Base-by-base conservation (phyloP, 2,329 filamentous ascomycete species). In the Phaeosphaeria sp. region DNA sequence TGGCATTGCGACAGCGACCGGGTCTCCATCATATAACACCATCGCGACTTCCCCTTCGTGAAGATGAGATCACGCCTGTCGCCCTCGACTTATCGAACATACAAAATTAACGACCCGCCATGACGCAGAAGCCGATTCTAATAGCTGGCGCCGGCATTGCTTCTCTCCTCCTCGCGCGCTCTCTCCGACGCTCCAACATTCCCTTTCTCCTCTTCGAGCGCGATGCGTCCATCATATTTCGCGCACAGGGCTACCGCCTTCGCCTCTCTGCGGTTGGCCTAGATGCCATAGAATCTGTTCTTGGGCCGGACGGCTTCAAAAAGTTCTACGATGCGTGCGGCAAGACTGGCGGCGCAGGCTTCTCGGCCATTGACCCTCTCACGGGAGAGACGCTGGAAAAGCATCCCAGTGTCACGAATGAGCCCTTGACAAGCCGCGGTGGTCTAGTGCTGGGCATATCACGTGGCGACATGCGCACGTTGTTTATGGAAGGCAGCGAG, bases 361-460 rank as follows among this genome's bases (percentile, higher is more conserved):
- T 86, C 59, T 72, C 75, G 0, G 72, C 75, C 0, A 76, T 86
- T 22, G 74, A 89, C 62, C 86, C 85, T 3, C 64, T 83, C 3
- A 87, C 83, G 0, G 86, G 84, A 0, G 80, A 84, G 59, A 67
- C 72, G 27, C 73, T 79, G 7, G 72, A 66, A 1, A 55, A 23
- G 2, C 60, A 67, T 3, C 59, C 54, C 9, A 63, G 56, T 36
- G 60, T 67, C 2, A 50, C 41, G 18, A 62, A 51, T 33, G 73
- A 77, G 54, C 33, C 51, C 0, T 74, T 89, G 27, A 56, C 72
- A 0, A 87, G 84, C 17, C 80, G 86, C 20, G 85, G 78, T 41
- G 85, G 84, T 5, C 87, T 88, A 68, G 79, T 86, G 9, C 80
- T 90, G 0, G 87, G 87, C 0, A 87, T 89, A 42, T 81, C 85